Base-by-base conservation (phyloP, 164 flowering plant genomes). In the Euptelea pleiosperma region DNA sequence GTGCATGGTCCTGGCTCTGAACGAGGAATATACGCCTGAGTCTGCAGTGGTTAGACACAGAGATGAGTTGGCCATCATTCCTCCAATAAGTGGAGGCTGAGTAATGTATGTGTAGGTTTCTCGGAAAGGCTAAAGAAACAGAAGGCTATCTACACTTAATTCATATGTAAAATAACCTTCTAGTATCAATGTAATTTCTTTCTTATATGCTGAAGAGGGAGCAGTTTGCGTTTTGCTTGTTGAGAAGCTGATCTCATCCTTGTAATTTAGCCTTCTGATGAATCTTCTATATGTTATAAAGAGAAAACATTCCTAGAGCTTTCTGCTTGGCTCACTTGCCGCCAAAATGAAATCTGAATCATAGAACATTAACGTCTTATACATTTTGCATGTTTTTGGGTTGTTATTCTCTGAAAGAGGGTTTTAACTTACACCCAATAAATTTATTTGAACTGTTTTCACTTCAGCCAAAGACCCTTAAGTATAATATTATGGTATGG, bases 51-150 rank as follows among this genome's bases (percentile, higher is more conserved):
- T 93, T 52, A 78, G 72, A 25, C 69, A 86, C 57, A 68, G 70
- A 63, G 99, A 93, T 79, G 96, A 90, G 70, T 71, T 90, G 65
- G 99, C 99, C 39, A 76, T 93, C 43, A 90, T 93, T 75, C 99
- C 99, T 60, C 99, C 99, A 3, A 90, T 93, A 37, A 93, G 99
- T 50, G 97, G 99, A 46, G 97, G 99, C 36, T 93, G 64, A 78
- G 33, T 52, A 15, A 12, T 22, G n/a, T 36, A n/a, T 36, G 41
- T 51, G 19, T 30, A 14, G 6, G 9, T 36, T 8, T 22, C 16
- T 3, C 8, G n/a, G 36, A 10, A 50, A 55, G 34, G 35, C 4
- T 41, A 7, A 16, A 28, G 25, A 55, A 28, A 55, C 26, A 55
- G 29, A 25, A 21, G 50, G 29, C 9, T 21, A 45, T 45, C 14